Base-by-base conservation (phyloP, 2,329 filamentous ascomycete genomes). In the Phyllosticta citriasiana region DNA sequence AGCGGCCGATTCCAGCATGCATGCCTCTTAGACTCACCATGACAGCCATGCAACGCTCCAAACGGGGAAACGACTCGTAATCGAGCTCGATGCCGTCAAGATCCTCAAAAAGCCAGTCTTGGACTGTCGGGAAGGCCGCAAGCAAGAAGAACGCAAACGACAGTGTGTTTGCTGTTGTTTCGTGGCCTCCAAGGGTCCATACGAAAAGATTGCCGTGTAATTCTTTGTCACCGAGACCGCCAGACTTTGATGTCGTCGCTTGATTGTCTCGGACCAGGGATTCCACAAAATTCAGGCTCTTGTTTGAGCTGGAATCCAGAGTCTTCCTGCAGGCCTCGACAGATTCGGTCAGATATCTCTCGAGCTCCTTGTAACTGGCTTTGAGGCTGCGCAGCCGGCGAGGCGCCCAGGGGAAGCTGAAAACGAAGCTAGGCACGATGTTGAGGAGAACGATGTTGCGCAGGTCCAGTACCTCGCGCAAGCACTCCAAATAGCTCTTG, bases 161-260 rank as follows among this genome's bases (percentile, higher is more conserved):
- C 54, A 83, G 72, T 0, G 78, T 79, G 57, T 79, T 80, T 2
- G 79, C 78, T 0, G 69, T 71, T 2, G 70, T 71, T 55, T 71
- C 70, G 55, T 71, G 67, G 1, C 70, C 70, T 2, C 69, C 69
- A 25, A 70, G 58, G 14, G 65, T 70, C 58, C 70, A 71, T n/a
- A 69, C 66, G 63, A 71, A 72, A 5, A 72, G 57, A 60, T 72
- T 72, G 14, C 69, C 70, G 47, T 65, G 66, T 2, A 72, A 61
- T 62, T 72, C 70, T 5, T 60, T 57, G 26, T 63, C 61, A 7
- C 57, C 57, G 73, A 95, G 94, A 8, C 80, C 84, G 55, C 88
- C 88, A 51, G 85, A 90, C 69, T 87, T 82, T 55, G 95, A 78
- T 14, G 90, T 89, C 0, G 93, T 87, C 1, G 87, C 6, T 24